These are phyloP conservation scores for Backusella westeae DNA, from an alignment of 192 early-diverging fungal genomes.

Conservation along the genomic window DNA sequence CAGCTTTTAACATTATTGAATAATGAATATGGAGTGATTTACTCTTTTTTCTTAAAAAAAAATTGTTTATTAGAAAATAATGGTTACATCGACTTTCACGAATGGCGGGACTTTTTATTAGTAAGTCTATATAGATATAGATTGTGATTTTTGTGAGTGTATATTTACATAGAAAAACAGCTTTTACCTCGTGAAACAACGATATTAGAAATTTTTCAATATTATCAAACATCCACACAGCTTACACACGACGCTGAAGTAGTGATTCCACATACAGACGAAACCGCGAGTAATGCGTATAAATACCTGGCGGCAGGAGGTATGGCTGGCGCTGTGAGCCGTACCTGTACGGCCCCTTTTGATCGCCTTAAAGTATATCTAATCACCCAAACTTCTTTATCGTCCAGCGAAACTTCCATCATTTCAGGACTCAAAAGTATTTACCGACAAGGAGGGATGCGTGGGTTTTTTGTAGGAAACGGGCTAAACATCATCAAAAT, in stretches of 20 bases:
- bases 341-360: conserved; percentile 72
- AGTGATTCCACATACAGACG: conserved; percentile 53
- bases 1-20: neutral
- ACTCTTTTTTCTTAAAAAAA: neutral
- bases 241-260: conserved; percentile 68
- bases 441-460: conserved; percentile 63
- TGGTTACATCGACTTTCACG: conserved; percentile 63
- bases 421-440: conserved; percentile 49
- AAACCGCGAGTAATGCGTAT: conserved; percentile 43
- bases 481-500: conserved; percentile 78
- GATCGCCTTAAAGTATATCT: conserved; percentile 70
- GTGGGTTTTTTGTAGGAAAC: conserved; percentile 73
- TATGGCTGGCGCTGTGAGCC: conserved; percentile 67
- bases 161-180: conserved; percentile 20
- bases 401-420: conserved; percentile 1
- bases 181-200: conserved; percentile 61
- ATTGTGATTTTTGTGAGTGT: neutral
- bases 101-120: conserved; percentile 65
- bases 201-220: conserved; percentile 61
- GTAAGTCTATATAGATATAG: conserved; percentile 29
- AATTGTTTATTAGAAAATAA: conserved; percentile 37
- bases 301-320: conserved; percentile 72
- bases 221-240: conserved; percentile 57
- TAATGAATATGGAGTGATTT: neutral
- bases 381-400: conserved; percentile 44